Percentiles rank a stretch among this genome's conserved stretches.
Conservation (phyloP, 176 grass and related monocot genomes). For the Cenchrus americanus region DNA sequence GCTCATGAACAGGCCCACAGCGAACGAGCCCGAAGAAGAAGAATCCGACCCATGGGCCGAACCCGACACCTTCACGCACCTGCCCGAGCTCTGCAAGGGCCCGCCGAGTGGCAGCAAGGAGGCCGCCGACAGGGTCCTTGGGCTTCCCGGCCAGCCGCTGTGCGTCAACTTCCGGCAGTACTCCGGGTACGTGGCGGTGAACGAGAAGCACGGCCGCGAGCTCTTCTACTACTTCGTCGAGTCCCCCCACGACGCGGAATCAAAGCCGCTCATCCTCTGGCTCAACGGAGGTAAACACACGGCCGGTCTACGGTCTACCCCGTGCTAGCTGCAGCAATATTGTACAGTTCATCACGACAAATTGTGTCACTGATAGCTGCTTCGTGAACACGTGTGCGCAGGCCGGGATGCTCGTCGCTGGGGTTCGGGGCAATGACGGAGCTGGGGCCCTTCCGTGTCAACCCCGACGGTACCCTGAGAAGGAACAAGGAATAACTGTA, state of each 20-base stretch:
- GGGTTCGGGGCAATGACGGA: conserved; percentile 60
- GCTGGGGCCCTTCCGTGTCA: conserved; percentile 61
- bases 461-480: conserved; percentile 44
- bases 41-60: conserved; percentile 16
- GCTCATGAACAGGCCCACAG: background rate
- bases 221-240: conserved; percentile 75
- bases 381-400: background rate
- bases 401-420: conserved; percentile 64
- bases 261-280: conserved; percentile 64
- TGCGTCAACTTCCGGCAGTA: conserved; percentile 52
- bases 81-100: background rate
- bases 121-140: conserved; percentile 34
- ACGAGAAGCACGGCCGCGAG: conserved; percentile 32
- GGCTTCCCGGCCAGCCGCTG: conserved; percentile 52
- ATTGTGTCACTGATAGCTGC: background rate
- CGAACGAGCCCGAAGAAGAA: background rate
- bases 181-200: conserved; percentile 54
- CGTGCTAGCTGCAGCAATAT: background rate
- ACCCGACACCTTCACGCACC: conserved; percentile 19
- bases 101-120: conserved; percentile 25
- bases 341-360: no score
- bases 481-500: conserved; percentile 53
- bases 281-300: conserved; percentile 57
- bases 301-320: no score
- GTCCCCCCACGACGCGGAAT: conserved; percentile 7